Evolutionary conservation across 805 yeast species (phyloP).

Genomic region (Ogataea zsoltii): DNA sequence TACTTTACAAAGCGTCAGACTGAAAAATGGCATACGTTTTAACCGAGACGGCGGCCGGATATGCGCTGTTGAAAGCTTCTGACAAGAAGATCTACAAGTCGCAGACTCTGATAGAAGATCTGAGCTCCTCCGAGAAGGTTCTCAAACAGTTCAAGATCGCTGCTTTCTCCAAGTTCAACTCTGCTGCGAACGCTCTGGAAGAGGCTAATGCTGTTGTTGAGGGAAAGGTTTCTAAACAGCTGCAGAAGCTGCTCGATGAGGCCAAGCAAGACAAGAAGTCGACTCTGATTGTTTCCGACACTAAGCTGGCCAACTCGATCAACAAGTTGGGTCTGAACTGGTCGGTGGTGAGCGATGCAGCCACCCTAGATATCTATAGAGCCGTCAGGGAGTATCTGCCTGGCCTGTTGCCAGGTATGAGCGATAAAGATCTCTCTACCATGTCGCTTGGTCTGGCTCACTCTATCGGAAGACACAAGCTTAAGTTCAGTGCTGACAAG

Average conservation of each 20-base stretch:
- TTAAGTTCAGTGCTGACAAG: constrained; percentile 96
- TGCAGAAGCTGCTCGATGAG: constrained; percentile 73
- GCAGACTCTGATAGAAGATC: constrained; percentile 67
- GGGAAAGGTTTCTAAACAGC: constrained; percentile 87
- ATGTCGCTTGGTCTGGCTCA: constrained; percentile 99
- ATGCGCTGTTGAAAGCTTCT: constrained; percentile 94
- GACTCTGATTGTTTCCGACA: constrained; percentile 87
- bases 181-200: constrained; percentile 95
- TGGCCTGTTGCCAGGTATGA: constrained; percentile 89
- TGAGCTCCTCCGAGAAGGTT: constrained; percentile 81
- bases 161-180: constrained; percentile 90
- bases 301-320: constrained; percentile 94
- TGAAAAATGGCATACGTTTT: constrained; percentile 78
- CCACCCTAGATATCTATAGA: constrained; percentile 91
- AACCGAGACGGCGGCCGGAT: constrained; percentile 98
- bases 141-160: constrained; percentile 89
- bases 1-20: constrained; percentile 1
- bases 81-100: constrained; percentile 96
- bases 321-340: constrained; percentile 89
- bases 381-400: constrained; percentile 94
- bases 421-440: constrained; percentile 79
- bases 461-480: constrained; percentile 96
- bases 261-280: constrained; percentile 80
- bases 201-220: constrained; percentile 92
- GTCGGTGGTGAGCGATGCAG: constrained; percentile 91